Percentiles rank a stretch among this genome's conserved stretches.
Evolutionary conservation across 2,329 filamentous ascomycete genomes (phyloP).

Genomic region (Fusarium stilboides): DNA sequence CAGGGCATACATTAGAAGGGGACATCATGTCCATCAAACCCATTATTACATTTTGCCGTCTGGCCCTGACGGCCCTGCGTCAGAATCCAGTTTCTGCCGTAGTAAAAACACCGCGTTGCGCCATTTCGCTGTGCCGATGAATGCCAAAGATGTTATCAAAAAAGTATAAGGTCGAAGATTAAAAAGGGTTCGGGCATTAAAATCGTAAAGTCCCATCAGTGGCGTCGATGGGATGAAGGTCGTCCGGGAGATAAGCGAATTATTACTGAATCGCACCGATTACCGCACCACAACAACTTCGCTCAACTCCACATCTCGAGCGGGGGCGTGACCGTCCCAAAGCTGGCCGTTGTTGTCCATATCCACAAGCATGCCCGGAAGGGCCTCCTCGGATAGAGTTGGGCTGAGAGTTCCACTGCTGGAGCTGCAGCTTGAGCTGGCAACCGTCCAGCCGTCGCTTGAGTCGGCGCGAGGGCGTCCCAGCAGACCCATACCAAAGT

Average conservation of each 20-base stretch:
- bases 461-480: constrained; percentile 64
- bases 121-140: constrained; percentile 60
- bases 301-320: constrained; percentile 61
- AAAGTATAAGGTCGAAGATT: constrained; percentile 53
- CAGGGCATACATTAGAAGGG: constrained; percentile 52
- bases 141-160: constrained; percentile 57
- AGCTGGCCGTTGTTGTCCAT: constrained; percentile 55
- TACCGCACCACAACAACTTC: constrained; percentile 63
- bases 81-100: constrained; percentile 47
- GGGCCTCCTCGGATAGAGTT: constrained; percentile 62
- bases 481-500: constrained; percentile 64
- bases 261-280: constrained; percentile 27
- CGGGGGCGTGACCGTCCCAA: constrained; percentile 48
- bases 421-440: constrained; percentile 76
- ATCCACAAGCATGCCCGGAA: constrained; percentile 56
- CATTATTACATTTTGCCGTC: constrained; percentile 50
- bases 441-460: constrained; percentile 92
- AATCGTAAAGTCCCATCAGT: constrained; percentile 45
- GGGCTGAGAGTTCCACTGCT: constrained; percentile 67
- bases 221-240: constrained; percentile 27
- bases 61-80: constrained; percentile 49
- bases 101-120: constrained; percentile 55
- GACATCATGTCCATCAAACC: constrained; percentile 39
- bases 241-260: constrained; percentile 16
- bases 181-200: constrained; percentile 52